A percentile compares a stretch with the other conserved stretches of the same genome.
These are phyloP conservation scores for Gossypioides kirkii DNA, from an alignment of 345 rosid genomes.

Conservation along the genomic window DNA sequence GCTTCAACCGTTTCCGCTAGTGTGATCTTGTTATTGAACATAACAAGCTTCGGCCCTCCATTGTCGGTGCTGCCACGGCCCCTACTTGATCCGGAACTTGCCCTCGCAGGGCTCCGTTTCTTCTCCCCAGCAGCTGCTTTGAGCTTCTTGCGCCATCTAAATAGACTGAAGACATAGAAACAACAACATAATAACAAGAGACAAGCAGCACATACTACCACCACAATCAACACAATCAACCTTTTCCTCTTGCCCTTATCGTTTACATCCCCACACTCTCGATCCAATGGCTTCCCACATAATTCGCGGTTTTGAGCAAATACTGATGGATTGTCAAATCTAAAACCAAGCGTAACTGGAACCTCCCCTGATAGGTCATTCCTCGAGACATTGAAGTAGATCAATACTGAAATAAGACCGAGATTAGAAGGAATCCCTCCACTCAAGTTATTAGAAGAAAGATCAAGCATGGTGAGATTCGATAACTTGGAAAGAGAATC, in stretches of 20 bases:
- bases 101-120: constrained; percentile 79
- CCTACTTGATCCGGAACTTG: constrained; percentile 69
- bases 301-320: constrained; percentile 53
- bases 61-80: constrained; percentile 80
- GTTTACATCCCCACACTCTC: constrained; percentile 35
- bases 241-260: constrained; percentile 48
- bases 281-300: constrained; percentile 67
- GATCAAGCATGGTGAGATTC: constrained; percentile 57
- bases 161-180: constrained; percentile 72
- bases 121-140: constrained; percentile 73
- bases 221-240: constrained; percentile 51
- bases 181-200: constrained; percentile 74
- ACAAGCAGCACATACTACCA: constrained; percentile 49
- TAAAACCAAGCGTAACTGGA: constrained; percentile 50
- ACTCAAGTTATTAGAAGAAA: constrained; percentile 69
- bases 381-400: constrained; percentile 64
- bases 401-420: constrained; percentile 39
- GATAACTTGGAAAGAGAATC: constrained; percentile 49
- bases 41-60: constrained; percentile 84
- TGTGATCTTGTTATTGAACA: constrained; percentile 92
- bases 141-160: constrained; percentile 81
- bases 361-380: constrained; percentile 73
- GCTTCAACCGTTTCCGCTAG: constrained; percentile 84
- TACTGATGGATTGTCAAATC: constrained; percentile 50
- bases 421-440: constrained; percentile 69